Evolutionary conservation across 2,329 filamentous ascomycete species (phyloP).

Genomic region (Fusarium goolgardi): DNA sequence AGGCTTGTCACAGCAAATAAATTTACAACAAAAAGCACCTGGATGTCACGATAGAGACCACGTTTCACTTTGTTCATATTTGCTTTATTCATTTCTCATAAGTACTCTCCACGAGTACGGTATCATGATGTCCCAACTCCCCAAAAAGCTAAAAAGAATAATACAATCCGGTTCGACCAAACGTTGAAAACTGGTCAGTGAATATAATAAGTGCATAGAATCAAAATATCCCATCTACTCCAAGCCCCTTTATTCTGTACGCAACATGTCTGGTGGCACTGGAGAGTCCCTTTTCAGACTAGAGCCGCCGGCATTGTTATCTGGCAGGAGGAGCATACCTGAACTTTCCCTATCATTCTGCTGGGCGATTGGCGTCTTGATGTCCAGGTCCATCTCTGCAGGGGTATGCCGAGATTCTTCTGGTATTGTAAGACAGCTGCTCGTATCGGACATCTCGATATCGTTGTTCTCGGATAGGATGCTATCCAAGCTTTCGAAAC

Average conservation of each 20-base stretch:
- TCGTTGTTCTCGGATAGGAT: constrained; percentile 50
- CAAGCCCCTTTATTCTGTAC: background rate
- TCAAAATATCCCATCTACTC: background rate
- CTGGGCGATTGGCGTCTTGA: constrained; percentile 55
- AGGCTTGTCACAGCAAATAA: background rate
- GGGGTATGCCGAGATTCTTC: constrained; percentile 49
- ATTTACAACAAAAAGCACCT: background rate
- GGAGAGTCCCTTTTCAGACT: constrained; percentile 35
- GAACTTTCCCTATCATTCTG: constrained; percentile 12
- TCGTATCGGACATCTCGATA: constrained; percentile 63
- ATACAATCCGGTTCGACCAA: constrained; percentile 18
- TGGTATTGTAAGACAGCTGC: constrained; percentile 51
- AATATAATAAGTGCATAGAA: constrained; percentile 25
- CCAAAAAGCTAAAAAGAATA: background rate
- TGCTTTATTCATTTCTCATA: constrained; percentile 36
- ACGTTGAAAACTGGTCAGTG: constrained; percentile 11
- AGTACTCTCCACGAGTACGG: constrained; percentile 23
- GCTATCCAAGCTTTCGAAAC: constrained; percentile 43
- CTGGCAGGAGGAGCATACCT: constrained; percentile 33
- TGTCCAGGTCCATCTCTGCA: constrained; percentile 52
- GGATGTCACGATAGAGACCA: background rate
- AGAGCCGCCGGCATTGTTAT: constrained; percentile 52
- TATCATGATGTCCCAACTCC: constrained; percentile 22
- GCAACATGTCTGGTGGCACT: constrained; percentile 37
- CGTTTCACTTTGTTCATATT: background rate